Evolutionary conservation across 768 basidiomycete genomes (phyloP), one percentile per base, ranked within the genome.

Genomic region (Calocybe gangraenosa): DNA sequence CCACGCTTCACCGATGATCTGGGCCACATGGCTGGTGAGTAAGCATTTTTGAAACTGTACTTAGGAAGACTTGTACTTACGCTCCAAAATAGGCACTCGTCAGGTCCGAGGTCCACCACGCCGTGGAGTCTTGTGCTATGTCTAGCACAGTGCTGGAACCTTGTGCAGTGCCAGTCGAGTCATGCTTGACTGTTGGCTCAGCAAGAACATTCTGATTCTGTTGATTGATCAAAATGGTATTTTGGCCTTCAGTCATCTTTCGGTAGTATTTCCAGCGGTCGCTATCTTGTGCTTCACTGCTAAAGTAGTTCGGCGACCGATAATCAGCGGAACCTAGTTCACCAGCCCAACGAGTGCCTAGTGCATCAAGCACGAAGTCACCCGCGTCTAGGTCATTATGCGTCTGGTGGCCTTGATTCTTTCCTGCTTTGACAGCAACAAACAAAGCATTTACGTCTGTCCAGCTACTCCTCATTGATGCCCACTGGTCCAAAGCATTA

Each of bases 181-280:
- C 72, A 52, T 74, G 80, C 31, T 71, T 70, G 15, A 73, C 72
- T 15, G 68, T 78, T 0, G 92, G 87, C 3, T 76, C 70, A 15
- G 78, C 79, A 14, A 68, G 61, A 37, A 96, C 89, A 49, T 82
- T 75, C 67, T 99, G 96, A 69, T 98, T 97, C 23, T 66, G 60
- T 50, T 71, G 68, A 54, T 76, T 76, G 53, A 97, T 74, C 42
- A 94, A 58, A 51, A 99, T 73, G 4, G 92, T 93, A 71, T 98
- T 99, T 71, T 99, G 96, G 2, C 96, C 96, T 66, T 95, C 92
- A 3, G 95, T 96, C 68, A 84, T 81, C 75, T 94, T 98, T 61
- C 94, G 79, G 74, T 96, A 99, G 69, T 96, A 98, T 50, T 78
- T 57, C 94, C 93, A 98, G 44, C 95, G 76, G 17, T 68, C 61